A percentile compares a stretch with the other conserved stretches of the same genome.
These are phyloP conservation scores for Otatea glauca DNA, from an alignment of 176 grass and related monocot species.

Conservation along the genomic window DNA sequence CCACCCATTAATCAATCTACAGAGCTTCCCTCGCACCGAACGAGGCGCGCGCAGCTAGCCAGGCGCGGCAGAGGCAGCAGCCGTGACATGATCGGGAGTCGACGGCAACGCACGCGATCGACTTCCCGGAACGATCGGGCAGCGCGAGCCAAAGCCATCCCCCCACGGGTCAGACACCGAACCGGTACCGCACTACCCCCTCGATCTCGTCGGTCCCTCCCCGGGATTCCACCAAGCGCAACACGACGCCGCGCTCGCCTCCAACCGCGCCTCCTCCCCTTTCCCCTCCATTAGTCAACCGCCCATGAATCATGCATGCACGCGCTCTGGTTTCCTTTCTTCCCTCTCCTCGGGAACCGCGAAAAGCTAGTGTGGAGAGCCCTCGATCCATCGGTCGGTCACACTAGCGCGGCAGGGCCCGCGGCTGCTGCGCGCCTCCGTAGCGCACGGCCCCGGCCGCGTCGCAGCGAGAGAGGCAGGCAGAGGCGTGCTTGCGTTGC, in stretches of 20 bases:
- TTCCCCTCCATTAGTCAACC: slow-evolving; percentile 35
- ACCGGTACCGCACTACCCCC: not conserved
- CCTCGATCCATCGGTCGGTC: not conserved
- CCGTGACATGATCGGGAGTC: slow-evolving; percentile 26
- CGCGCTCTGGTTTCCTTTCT: slow-evolving; percentile 13
- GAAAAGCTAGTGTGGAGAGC: not conserved
- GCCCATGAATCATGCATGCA: not conserved
- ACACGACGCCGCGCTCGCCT: slow-evolving; percentile 47
- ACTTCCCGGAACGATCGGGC: slow-evolving; percentile 36
- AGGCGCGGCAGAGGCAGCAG: not conserved
- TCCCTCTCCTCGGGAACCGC: not conserved
- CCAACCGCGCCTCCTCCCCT: slow-evolving; percentile 25
- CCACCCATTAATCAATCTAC: not conserved
- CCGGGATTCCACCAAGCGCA: slow-evolving; percentile 49
- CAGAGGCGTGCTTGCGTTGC: slow-evolving; percentile 1
- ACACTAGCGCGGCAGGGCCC: not conserved
- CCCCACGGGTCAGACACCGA: slow-evolving; percentile 30
- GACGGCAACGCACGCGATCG: slow-evolving; percentile 17
- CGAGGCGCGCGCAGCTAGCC: not conserved
- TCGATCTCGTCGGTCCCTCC: not conserved
- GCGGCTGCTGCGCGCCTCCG: not conserved
- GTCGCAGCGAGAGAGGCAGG: not conserved
- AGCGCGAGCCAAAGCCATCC: slow-evolving; percentile 14
- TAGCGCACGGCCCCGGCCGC: not conserved
- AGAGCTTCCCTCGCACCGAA: not conserved